Base-by-base conservation (phyloP, 768 basidiomycete genomes). In the Lepiota brunneoincarnata region DNA sequence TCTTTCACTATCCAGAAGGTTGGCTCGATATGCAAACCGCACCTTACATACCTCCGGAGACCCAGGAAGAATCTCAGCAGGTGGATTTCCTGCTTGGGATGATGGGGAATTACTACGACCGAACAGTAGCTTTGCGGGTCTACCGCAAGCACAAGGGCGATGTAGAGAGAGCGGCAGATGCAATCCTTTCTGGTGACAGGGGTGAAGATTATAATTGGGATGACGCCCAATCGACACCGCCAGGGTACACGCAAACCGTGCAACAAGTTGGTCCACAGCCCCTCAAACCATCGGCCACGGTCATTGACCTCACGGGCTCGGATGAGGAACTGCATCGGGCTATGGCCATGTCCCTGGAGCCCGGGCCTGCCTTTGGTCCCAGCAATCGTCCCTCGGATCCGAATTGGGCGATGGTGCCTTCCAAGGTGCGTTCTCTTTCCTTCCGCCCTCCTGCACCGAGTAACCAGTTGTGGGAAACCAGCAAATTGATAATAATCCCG, bases 361-460 rank as follows among this genome's bases (percentile, higher is more conserved):
- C 65, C 23, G 68, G 64, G 6, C 67, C 76, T 1, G 70, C 73
- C 38, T 83, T 88, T 66, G 76, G 81, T 0, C 83, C 85, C 14
- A 84, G 78, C 56, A 71, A 82, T 36, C 75, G 87, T 38, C 76
- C 83, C 3, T 76, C 87, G 1, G 75, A 88, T 63, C 79, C 84
- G 1, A 77, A 75, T 51, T 89, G 87, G 87, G 83, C 84, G 45
- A 66, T 89, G 64, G 86, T 88, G 6, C 80, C 82, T 17, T 82
- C 86, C 5, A 82, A 86, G 64, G 87, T 87, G 71, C 65, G 65
- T 61, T 39, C 39, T 10, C 46, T 26, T 49, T 39, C 53, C 51
- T 20, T 41, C 49, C 39, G 35, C 17, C 46, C 26, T 24, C 26
- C 34, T 47, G 35, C 41, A 26, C 36, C 49, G 56, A 36, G 17